These are phyloP conservation scores for Krasilnikovozyma curviuscula DNA, from an alignment of 768 basidiomycete genomes.

Conservation along the genomic window DNA sequence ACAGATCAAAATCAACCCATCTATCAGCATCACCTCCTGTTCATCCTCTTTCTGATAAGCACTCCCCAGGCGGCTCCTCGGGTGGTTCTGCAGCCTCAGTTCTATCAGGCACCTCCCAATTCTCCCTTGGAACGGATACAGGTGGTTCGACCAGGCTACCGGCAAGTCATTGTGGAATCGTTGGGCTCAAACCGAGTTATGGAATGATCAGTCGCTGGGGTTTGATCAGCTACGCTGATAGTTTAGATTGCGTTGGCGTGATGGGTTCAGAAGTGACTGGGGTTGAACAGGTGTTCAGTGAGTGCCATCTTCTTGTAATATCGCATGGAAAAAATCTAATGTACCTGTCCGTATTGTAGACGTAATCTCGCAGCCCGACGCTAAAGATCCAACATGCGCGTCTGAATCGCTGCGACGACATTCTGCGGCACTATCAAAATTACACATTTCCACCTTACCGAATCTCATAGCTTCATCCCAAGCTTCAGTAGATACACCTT, in stretches of 20 bases:
- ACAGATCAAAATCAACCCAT: constrained; percentile 47
- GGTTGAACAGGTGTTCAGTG: constrained; percentile 45
- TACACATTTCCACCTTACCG: neutral
- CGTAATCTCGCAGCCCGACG: constrained; percentile 39
- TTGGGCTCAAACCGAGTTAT: constrained; percentile 87
- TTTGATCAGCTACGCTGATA: constrained; percentile 80
- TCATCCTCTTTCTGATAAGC: too few relatives aligned
- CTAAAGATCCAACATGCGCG: constrained; percentile 55
- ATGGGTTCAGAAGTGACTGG: constrained; percentile 39
- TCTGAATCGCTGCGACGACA: constrained; percentile 27
- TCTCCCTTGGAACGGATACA: constrained; percentile 87
- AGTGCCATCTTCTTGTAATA: constrained; percentile 17
- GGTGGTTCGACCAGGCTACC: constrained; percentile 86
- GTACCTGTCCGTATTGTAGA: constrained; percentile 19
- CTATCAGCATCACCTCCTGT: constrained; percentile 29
- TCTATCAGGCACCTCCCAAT: constrained; percentile 59
- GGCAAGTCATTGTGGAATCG: constrained; percentile 79
- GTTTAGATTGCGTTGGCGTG: constrained; percentile 82
- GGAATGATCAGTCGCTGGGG: constrained; percentile 85
- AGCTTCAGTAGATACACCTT: neutral
- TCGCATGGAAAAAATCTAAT: neutral
- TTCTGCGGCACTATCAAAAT: constrained; percentile 29
- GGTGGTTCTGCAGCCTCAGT: constrained; percentile 92
- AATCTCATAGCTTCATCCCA: neutral
- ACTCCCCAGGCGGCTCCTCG: constrained; percentile 79